Evolutionary conservation across 2,329 filamentous ascomycete species (phyloP), one percentile per base, ranked within the genome.

Genomic region (Grosmannia huntii): DNA sequence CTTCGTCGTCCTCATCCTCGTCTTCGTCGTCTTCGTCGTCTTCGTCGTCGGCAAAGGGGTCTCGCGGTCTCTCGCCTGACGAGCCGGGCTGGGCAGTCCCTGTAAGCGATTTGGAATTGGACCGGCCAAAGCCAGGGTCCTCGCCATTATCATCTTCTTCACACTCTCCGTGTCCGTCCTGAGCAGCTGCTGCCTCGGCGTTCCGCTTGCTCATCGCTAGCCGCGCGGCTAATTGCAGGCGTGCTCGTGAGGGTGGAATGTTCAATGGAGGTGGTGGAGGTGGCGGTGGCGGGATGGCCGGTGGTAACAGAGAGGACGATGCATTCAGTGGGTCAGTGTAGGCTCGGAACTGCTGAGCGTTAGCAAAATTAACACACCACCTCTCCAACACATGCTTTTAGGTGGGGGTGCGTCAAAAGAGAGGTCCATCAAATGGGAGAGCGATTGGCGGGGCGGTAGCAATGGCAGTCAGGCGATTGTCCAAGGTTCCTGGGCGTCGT

Each of bases 191-290:
- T 27, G 75, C 71, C 6, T 76, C 72, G 25, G 75, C 72, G 52
- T 72, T 76, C 63, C 83, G 82, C 69, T 89, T 86, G 63, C 89
- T 87, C 71, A 87, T 82, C 2, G 89, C 82, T 66, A 97, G 78
- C 14, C 91, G 84, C 14, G 89, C 88, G n/a, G 90, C 91, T n/a
- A 97, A 81, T 70, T 95, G 90, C 58, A 90, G 79, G 55, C 92
- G 84, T 9, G 92, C 92, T 56, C 92, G 84, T 9, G 90, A 95
- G 2, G 92, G 91, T 0, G 88, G 85, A 41, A 92, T 84, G 69
- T 92, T 94, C 66, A 96, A 76, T 7, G 62, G 62, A 14, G 90
- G 89, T 36, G 88, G 85, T 25, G 84, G 87, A n/a, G 86, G 86
- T 1, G 82, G 79, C 2, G 78, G 79, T 3, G 82, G 81, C 7